A percentile compares a stretch with the other conserved stretches of the same genome.
phyloP scores from a whole-genome alignment of 495 filamentous ascomycete genomes.

The Xylaria bambusicola region DNA sequence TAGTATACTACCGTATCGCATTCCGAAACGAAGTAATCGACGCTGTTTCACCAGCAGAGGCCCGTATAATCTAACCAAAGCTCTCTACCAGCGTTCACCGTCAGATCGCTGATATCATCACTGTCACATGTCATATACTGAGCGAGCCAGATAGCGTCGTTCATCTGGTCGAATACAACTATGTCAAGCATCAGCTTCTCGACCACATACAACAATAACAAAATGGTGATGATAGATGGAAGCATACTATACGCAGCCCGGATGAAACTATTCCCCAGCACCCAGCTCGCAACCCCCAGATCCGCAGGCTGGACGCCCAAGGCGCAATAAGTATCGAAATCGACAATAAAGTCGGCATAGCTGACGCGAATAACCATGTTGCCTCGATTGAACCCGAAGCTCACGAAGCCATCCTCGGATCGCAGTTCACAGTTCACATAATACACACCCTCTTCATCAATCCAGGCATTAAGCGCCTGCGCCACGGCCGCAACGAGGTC shows the following conservation, averaged over 20 bases:
- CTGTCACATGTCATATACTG: conserved; percentile 47
- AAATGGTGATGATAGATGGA: no score
- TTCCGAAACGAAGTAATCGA: not conserved
- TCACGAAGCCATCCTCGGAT: conserved; percentile 38
- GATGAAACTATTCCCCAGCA: conserved; percentile 48
- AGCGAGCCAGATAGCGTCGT: conserved; percentile 47
- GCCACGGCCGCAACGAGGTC: conserved; percentile 41
- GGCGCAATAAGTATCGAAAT: conserved; percentile 41
- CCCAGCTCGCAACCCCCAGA: conserved; percentile 33
- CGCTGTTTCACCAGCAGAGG: conserved; percentile 21
- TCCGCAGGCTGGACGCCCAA: conserved; percentile 46
- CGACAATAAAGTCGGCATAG: conserved; percentile 48
- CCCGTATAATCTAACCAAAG: conserved; percentile 32
- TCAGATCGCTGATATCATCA: conserved; percentile 27
- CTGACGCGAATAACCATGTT: conserved; percentile 45
- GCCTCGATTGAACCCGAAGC: conserved; percentile 47
- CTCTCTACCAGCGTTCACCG: conserved; percentile 29
- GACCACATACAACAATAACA: not conserved
- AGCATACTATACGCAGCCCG: conserved; percentile 45
- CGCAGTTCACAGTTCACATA: conserved; percentile 41
- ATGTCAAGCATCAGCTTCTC: conserved; percentile 7
- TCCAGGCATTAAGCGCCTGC: conserved; percentile 34
- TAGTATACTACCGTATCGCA: not conserved
- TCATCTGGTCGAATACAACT: conserved; percentile 50
- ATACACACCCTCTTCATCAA: conserved; percentile 39